These are phyloP conservation scores for Cenchrus americanus DNA, from an alignment of 176 grass and related monocot genomes.

Conservation along the genomic window DNA sequence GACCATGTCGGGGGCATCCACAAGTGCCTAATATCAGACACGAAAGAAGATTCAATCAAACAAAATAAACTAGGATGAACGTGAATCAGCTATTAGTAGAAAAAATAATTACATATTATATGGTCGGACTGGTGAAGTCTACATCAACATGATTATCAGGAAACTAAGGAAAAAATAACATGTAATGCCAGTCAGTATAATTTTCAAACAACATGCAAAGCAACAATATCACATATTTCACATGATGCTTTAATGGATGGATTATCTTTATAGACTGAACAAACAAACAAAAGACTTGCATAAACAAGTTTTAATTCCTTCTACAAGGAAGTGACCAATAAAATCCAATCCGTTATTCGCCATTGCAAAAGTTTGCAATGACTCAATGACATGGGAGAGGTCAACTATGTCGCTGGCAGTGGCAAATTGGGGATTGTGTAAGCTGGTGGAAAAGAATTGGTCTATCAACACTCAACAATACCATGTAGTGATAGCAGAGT, in stretches of 20 bases:
- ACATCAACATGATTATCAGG: neutral
- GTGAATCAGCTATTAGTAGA: neutral
- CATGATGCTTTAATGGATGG: neutral
- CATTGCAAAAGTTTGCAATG: neutral
- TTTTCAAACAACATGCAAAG: neutral
- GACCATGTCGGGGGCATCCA: conserved; percentile 97
- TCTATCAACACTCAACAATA: neutral
- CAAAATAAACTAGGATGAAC: neutral
- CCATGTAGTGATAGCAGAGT: neutral
- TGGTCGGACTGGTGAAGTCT: neutral
- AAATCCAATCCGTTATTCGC: neutral
- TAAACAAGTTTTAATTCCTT: neutral
- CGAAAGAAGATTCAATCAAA: neutral
- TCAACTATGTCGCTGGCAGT: no score
- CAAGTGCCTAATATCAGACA: conserved; percentile 66
- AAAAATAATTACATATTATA: neutral
- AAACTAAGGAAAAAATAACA: neutral
- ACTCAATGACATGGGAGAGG: no score
- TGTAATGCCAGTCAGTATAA: neutral
- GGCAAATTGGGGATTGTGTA: neutral
- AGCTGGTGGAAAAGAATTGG: neutral
- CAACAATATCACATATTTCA: neutral
- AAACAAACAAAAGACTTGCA: no score
- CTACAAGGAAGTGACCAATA: neutral
- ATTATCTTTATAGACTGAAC: neutral